Evolutionary conservation across 2,329 filamentous ascomycete species (phyloP).

Genomic region (Fonsecaea pugnacius): DNA sequence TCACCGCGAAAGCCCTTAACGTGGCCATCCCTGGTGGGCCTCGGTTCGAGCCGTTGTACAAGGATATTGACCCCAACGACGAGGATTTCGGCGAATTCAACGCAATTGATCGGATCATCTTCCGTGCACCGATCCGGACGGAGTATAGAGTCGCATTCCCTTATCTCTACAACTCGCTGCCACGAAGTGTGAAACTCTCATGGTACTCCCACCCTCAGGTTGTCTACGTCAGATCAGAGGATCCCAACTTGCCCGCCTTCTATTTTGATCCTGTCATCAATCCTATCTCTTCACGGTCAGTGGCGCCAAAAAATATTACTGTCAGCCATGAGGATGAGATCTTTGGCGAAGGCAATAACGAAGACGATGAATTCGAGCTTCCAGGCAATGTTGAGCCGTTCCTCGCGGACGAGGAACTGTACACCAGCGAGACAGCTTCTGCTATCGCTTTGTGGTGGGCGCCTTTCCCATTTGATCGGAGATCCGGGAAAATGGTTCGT

Average conservation of each 20-base stretch:
- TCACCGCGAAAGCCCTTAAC: constrained; percentile 95
- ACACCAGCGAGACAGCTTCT: constrained; percentile 83
- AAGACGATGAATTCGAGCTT: constrained; percentile 84
- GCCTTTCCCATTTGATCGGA: constrained; percentile 90
- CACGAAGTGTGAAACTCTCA: constrained; percentile 86
- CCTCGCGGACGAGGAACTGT: constrained; percentile 83
- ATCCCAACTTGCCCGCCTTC: constrained; percentile 88
- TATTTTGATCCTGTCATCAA: constrained; percentile 99
- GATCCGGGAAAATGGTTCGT: constrained; percentile 93
- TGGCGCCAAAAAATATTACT: constrained; percentile 91
- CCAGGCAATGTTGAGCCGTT: constrained; percentile 83
- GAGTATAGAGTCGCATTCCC: constrained; percentile 95
- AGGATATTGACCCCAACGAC: constrained; percentile 97
- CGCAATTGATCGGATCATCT: constrained; percentile 98
- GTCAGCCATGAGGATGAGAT: constrained; percentile 91
- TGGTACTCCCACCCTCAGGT: constrained; percentile 95
- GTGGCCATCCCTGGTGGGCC: constrained; percentile 97
- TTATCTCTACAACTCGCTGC: constrained; percentile 93
- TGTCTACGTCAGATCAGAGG: constrained; percentile 86
- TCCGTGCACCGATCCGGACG: constrained; percentile 89
- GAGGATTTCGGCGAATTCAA: constrained; percentile 99
- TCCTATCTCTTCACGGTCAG: constrained; percentile 91
- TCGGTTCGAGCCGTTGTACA: constrained; percentile 95
- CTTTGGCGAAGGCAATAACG: constrained; percentile 78
- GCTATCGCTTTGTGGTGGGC: constrained; percentile 98